These are phyloP conservation scores for Trichoderma brevicompactum DNA, from an alignment of 2,329 filamentous ascomycete genomes.

Conservation along the genomic window DNA sequence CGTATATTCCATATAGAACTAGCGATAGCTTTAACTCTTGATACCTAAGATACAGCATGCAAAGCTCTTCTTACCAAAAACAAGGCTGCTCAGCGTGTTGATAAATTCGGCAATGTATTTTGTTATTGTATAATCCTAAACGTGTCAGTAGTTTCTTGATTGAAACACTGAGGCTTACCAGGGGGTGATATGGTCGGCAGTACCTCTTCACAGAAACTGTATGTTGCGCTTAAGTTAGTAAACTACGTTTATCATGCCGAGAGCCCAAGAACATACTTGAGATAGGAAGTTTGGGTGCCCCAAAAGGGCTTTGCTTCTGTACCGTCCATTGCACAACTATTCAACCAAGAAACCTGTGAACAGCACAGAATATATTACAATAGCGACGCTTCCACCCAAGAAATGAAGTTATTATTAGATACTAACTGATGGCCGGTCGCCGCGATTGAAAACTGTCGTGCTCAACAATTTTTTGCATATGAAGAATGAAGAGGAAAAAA, in stretches of 20 bases:
- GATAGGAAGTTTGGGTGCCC: conserved; percentile 41
- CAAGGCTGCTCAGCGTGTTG: conserved; percentile 49
- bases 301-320: conserved; percentile 35
- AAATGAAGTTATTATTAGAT: too few species aligned
- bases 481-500: too few species aligned
- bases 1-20: conserved; percentile 48
- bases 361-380: too few species aligned
- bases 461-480: too few species aligned
- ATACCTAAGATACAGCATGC: neutral
- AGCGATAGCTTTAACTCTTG: conserved; percentile 19
- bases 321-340: neutral
- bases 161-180: too few species aligned
- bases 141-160: neutral
- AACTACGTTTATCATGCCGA: neutral
- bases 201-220: too few species aligned
- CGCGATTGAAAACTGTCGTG: too few species aligned
- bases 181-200: too few species aligned
- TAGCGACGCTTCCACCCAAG: too few species aligned
- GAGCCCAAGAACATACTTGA: conserved; percentile 35
- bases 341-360: too few species aligned
- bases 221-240: too few species aligned
- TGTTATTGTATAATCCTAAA: conserved; percentile 47
- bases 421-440: too few species aligned
- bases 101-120: conserved; percentile 51
- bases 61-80: conserved; percentile 38